A percentile compares a stretch with the other conserved stretches of the same genome.
These are phyloP conservation scores for Xylariaceae sp. DNA, from an alignment of 2,329 filamentous ascomycete genomes.

Conservation along the genomic window DNA sequence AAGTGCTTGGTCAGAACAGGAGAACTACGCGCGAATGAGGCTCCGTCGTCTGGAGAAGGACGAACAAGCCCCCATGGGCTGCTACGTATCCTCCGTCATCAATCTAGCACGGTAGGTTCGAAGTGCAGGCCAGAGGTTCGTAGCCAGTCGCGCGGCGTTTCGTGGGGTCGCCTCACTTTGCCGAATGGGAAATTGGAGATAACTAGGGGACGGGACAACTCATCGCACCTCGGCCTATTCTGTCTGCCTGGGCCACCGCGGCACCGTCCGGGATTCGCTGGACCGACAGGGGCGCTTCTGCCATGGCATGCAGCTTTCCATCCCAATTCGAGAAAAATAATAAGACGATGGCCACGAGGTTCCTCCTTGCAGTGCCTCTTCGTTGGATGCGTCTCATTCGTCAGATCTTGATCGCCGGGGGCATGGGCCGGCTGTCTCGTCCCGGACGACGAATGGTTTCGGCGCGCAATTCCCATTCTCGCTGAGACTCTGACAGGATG, in stretches of 20 bases:
- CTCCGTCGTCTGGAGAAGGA: conserved; percentile 5
- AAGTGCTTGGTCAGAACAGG: conserved; percentile 11
- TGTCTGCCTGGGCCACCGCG: conserved; percentile 15
- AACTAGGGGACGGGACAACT: conserved; percentile 28
- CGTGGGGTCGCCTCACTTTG: conserved; percentile 32
- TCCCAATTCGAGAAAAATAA: conserved; percentile 14
- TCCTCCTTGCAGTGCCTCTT: conserved; percentile 21
- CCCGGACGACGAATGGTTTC: conserved; percentile 2
- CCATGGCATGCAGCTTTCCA: conserved; percentile 16
- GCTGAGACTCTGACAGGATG: conserved; percentile 4
- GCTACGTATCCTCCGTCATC: conserved; percentile 13
- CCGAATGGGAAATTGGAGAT: conserved; percentile 19
- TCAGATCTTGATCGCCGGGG: not conserved
- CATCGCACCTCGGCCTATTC: conserved; percentile 28
- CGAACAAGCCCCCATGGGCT: conserved; percentile 3
- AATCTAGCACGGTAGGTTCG: conserved; percentile 23
- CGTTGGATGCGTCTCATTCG: conserved; percentile 11
- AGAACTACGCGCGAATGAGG: conserved; percentile 10
- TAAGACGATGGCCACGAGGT: conserved; percentile 20
- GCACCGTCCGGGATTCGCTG: conserved; percentile 19
- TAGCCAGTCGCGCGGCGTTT: conserved; percentile 29
- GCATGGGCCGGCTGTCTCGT: conserved; percentile 2
- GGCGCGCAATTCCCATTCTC: conserved; percentile 1
- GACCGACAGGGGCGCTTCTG: conserved; percentile 10
- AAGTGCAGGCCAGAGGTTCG: conserved; percentile 20